A percentile compares a stretch with the other conserved stretches of the same genome.
phyloP scores from a whole-genome alignment of 2,329 filamentous ascomycete species.

The Fusarium nurragi region DNA sequence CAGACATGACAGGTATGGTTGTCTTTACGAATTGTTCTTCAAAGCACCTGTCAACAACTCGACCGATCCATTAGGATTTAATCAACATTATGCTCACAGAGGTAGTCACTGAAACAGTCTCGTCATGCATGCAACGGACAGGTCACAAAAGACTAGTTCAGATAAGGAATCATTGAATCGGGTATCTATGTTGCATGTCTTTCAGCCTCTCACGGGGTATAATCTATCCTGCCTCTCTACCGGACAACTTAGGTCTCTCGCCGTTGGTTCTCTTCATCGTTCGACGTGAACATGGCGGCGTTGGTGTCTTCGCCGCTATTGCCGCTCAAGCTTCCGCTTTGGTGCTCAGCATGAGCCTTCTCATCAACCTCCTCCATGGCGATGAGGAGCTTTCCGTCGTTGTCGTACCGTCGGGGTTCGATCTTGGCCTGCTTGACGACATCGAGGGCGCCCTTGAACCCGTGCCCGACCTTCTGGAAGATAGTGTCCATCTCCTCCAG shows the following conservation, averaged over 20 bases:
- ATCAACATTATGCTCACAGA: no score
- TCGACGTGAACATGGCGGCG: conserved; percentile 44
- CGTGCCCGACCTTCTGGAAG: conserved; percentile 64
- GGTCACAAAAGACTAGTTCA: background rate
- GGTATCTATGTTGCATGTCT: conserved; percentile 22
- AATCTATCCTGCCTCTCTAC: background rate
- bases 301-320: conserved; percentile 29
- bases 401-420: conserved; percentile 66
- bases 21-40: background rate
- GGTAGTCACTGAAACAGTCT: conserved; percentile 9
- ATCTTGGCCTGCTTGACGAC: conserved; percentile 53
- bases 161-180: conserved; percentile 7
- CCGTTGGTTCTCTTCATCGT: conserved; percentile 50
- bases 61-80: background rate
- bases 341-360: conserved; percentile 45
- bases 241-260: conserved; percentile 12
- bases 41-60: background rate
- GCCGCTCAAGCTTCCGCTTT: conserved; percentile 44
- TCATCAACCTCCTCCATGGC: conserved; percentile 55
- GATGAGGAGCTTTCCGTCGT: conserved; percentile 67
- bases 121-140: background rate
- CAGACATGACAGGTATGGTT: background rate
- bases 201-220: conserved; percentile 6
- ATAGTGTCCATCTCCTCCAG: conserved; percentile 75
- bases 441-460: conserved; percentile 49